A percentile compares a stretch with the other conserved stretches of the same genome.
Conservation (phyloP, 345 rosid species). For the Populus euphratica region DNA sequence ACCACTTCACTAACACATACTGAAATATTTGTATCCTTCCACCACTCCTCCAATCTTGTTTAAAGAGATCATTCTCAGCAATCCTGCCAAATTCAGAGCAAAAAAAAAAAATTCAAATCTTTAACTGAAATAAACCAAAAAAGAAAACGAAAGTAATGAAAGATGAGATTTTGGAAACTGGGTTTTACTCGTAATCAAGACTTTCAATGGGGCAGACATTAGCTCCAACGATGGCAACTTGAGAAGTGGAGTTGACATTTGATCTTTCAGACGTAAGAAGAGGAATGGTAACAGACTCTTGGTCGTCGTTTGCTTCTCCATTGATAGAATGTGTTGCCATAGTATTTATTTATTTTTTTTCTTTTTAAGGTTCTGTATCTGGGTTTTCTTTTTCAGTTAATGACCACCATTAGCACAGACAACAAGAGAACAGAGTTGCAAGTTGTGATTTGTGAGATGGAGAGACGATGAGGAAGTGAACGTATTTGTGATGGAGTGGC, state of each 20-base stretch:
- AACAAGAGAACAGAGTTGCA: neutral
- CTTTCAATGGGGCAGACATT: slow-evolving; percentile 79
- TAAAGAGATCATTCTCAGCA: slow-evolving; percentile 81
- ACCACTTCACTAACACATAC: slow-evolving; percentile 80
- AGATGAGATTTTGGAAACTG: neutral
- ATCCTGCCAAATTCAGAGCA: slow-evolving; percentile 37
- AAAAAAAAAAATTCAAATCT: neutral
- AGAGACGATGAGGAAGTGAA: neutral
- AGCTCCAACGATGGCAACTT: slow-evolving; percentile 88
- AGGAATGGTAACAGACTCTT: slow-evolving; percentile 47
- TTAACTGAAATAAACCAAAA: neutral
- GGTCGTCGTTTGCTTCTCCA: slow-evolving; percentile 20
- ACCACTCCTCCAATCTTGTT: slow-evolving; percentile 84
- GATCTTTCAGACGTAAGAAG: slow-evolving; percentile 50
- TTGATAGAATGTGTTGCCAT: slow-evolving; percentile 12
- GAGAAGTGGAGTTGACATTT: slow-evolving; percentile 63
- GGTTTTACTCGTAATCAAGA: slow-evolving; percentile 79
- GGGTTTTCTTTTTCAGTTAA: neutral
- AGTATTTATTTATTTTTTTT: neutral
- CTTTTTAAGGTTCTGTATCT: neutral
- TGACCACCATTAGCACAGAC: neutral
- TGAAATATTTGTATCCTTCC: slow-evolving; percentile 62
- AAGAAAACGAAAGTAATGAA: slow-evolving; percentile 1
- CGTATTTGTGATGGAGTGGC: neutral
- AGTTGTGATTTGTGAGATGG: neutral